Evolutionary conservation across 257 asterid species (phyloP).

Genomic region (Solanum commersonii): DNA sequence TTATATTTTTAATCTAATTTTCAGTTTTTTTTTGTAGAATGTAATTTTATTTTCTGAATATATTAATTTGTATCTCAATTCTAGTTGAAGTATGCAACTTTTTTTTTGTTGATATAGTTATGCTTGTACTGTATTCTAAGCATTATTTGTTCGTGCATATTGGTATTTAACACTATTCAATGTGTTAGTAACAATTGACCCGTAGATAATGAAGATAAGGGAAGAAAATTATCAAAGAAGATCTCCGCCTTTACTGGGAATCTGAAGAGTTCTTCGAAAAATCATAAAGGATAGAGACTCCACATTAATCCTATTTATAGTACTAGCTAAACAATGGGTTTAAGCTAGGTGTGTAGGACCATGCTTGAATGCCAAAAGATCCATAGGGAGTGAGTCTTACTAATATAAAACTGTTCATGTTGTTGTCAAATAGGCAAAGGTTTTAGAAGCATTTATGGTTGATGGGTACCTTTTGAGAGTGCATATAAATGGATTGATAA

Average conservation of each 20-base stretch:
- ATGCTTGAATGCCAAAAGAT: neutral
- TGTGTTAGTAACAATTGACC: neutral
- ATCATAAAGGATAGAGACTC: neutral
- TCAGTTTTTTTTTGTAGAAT: neutral
- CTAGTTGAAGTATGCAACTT: neutral
- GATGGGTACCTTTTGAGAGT: neutral
- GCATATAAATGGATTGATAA: neutral
- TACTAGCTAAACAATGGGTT: neutral
- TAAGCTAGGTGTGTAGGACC: neutral
- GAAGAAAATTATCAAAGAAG: neutral
- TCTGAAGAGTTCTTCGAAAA: neutral
- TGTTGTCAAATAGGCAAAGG: neutral
- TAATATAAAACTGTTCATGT: neutral
- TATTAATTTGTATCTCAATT: neutral
- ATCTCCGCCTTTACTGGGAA: neutral
- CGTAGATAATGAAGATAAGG: neutral
- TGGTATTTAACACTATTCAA: neutral
- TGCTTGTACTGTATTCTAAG: neutral
- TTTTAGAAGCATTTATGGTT: neutral
- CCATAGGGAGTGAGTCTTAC: neutral
- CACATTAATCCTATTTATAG: neutral
- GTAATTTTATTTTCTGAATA: neutral
- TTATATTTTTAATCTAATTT: neutral
- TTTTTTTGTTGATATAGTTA: neutral
- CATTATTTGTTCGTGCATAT: neutral